Evolutionary conservation across 164 flowering plant genomes (phyloP), one percentile per base, ranked within the genome.

Genomic region (Berberis thunbergii): DNA sequence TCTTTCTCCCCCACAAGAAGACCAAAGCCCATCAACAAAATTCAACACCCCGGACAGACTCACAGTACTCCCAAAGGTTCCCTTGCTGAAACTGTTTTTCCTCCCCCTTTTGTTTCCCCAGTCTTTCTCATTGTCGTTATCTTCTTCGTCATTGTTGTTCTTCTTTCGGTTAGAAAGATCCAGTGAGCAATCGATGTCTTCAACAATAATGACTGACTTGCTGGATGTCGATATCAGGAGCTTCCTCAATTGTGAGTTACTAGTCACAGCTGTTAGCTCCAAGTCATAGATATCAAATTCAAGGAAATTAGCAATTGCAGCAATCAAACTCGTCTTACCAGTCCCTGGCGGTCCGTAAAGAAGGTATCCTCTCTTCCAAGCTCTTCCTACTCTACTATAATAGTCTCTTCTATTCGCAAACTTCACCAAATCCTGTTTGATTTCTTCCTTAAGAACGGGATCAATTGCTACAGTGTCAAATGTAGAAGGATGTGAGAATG

Each of bases 281-380:
- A 76, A 12, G 43, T 76, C 79, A n/a, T 76, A 76, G 46, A 76
- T 76, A 13, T 76, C 79, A 4, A 70, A 76, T n/a, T 70, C 76
- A 2, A 76, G 69, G 61, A 69, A 73, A 64, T 76, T 76, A 4
- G 79, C 76, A 54, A 76, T 76, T 39, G 79, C 76, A 2, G 79
- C 79, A 39, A 76, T 70, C 64, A 76, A 54, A 44, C 76, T 76
- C 0, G 79, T 73, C 72, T 73, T 73, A 4, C 79, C 76, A 0
- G 76, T 73, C 0, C 79, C 79, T 0, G 76, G 79, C 0, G 79
- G 76, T 0, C 79, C 79, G 42, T 76, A 76, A 1, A 76, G 67
- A 39, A 76, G 72, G 38, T 76, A 76, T 45, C 79, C 76, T 46
- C 79, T 58, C 2, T 76, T 76, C 79, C 79, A 76, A 53, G 79